Percentiles rank a stretch among this genome's conserved stretches.
phyloP scores from a whole-genome alignment of 768 basidiomycete species.

The Russula sp. region DNA sequence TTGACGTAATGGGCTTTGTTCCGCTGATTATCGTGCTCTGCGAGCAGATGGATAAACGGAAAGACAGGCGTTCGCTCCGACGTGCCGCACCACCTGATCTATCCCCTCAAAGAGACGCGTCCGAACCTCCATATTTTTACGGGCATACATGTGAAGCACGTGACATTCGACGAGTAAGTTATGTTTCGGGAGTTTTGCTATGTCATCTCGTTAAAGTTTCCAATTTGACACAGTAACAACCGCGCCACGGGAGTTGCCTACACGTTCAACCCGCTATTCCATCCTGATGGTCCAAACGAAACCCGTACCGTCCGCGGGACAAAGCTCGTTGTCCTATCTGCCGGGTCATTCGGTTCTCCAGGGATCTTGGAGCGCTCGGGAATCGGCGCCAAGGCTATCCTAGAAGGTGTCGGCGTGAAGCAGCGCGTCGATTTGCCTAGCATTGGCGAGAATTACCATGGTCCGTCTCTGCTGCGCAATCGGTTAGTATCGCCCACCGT shows the following conservation, averaged over 20 bases:
- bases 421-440: constrained; percentile 41
- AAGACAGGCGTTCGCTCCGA: constrained; percentile 57
- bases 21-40: not conserved
- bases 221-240: constrained; percentile 35
- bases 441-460: constrained; percentile 45
- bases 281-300: constrained; percentile 24
- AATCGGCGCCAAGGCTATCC: constrained; percentile 38
- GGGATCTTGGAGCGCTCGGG: constrained; percentile 58
- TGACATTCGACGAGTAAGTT: constrained; percentile 39
- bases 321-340: constrained; percentile 41
- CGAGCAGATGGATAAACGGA: constrained; percentile 51
- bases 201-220: not conserved
- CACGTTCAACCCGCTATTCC: constrained; percentile 33
- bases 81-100: constrained; percentile 44
- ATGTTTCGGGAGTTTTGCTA: constrained; percentile 15
- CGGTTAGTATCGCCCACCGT: not conserved
- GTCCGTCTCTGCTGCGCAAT: constrained; percentile 26
- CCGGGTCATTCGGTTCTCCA: constrained; percentile 45
- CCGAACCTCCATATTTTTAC: constrained; percentile 38
- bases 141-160: constrained; percentile 39
- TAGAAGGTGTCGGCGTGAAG: constrained; percentile 35
- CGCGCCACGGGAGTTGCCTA: constrained; percentile 43
- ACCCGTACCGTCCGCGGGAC: constrained; percentile 34
- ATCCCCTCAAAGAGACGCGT: constrained; percentile 34
- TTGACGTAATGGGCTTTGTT: too few relatives aligned